Evolutionary conservation across 2,329 filamentous ascomycete genomes (phyloP).

Genomic region (Verruconis gallopava): DNA sequence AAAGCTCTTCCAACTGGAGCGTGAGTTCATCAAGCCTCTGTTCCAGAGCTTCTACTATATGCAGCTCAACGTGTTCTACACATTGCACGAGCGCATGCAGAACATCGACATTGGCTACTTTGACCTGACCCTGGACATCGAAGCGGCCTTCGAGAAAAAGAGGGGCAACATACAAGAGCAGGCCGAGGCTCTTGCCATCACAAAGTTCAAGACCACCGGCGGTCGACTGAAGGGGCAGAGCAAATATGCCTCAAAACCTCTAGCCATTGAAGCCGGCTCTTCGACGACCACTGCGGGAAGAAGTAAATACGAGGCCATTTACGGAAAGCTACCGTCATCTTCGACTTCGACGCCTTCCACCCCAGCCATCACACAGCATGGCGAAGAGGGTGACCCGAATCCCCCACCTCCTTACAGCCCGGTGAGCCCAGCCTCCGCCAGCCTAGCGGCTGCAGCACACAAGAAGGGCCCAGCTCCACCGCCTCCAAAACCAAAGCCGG

Average conservation of each 20-base stretch:
- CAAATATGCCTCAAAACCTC: conserved; percentile 25
- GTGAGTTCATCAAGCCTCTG: conserved; percentile 88
- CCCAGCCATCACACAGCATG: conserved; percentile 11
- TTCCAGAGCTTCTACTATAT: conserved; percentile 99
- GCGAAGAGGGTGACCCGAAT: conserved; percentile 20
- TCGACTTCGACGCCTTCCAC: conserved; percentile 8
- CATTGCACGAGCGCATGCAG: conserved; percentile 96
- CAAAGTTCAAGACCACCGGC: conserved; percentile 83
- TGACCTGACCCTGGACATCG: conserved; percentile 77
- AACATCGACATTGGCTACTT: conserved; percentile 96
- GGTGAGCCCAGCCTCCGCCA: background rate
- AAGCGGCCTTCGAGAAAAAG: conserved; percentile 82
- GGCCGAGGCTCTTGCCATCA: conserved; percentile 72
- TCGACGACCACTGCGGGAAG: conserved; percentile 18
- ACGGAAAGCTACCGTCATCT: conserved; percentile 3
- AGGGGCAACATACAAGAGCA: conserved; percentile 76
- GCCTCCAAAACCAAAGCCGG: conserved; percentile 51
- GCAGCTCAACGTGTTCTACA: conserved; percentile 99
- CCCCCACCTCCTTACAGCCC: conserved; percentile 20
- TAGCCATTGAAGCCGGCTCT: conserved; percentile 18
- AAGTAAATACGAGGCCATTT: conserved; percentile 23
- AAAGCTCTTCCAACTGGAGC: conserved; percentile 77
- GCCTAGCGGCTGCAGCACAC: conserved; percentile 27
- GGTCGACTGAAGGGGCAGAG: conserved; percentile 30
- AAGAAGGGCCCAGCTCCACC: conserved; percentile 36